phyloP scores from a whole-genome alignment of 2,329 filamentous ascomycete genomes.

The Aureobasidium pullulans region DNA sequence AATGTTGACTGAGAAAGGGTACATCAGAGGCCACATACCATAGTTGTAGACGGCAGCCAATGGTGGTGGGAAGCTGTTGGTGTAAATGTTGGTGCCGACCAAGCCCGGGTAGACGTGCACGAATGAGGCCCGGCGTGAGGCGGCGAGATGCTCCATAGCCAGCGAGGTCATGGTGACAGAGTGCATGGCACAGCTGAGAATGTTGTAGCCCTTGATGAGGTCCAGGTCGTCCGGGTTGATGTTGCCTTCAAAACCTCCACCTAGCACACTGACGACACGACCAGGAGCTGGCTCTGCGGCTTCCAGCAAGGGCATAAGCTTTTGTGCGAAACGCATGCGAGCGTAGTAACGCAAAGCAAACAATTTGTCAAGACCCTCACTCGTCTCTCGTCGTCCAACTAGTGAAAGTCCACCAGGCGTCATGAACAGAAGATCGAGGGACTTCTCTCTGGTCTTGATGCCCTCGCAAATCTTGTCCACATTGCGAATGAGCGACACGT shows the following conservation, averaged over 20 bases:
- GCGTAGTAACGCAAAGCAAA: constrained; percentile 27
- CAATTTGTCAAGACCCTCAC: constrained; percentile 30
- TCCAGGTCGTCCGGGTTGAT: constrained; percentile 22
- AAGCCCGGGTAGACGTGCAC: constrained; percentile 19
- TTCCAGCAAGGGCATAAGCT: constrained; percentile 30
- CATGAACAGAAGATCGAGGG: constrained; percentile 47
- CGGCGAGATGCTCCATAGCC: constrained; percentile 18
- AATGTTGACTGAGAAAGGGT: constrained; percentile 8
- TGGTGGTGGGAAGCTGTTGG: background rate
- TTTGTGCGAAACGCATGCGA: constrained; percentile 32
- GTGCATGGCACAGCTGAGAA: constrained; percentile 14
- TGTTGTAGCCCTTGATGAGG: constrained; percentile 16
- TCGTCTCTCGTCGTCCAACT: constrained; percentile 21
- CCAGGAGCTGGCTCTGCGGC: constrained; percentile 16
- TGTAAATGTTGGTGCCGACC: constrained; percentile 15
- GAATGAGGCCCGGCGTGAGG: constrained; percentile 14
- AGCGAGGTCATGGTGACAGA: constrained; percentile 15
- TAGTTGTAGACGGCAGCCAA: constrained; percentile 9
- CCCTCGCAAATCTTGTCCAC: constrained; percentile 44
- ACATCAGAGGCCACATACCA: constrained; percentile 14
- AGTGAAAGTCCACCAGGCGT: constrained; percentile 30
- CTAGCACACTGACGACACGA: constrained; percentile 22
- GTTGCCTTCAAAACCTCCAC: constrained; percentile 20
- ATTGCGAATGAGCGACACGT: constrained; percentile 40
- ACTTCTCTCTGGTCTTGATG: constrained; percentile 41